Conservation (phyloP, 1,139 yeast species). For the Nematodospora anomalae region DNA sequence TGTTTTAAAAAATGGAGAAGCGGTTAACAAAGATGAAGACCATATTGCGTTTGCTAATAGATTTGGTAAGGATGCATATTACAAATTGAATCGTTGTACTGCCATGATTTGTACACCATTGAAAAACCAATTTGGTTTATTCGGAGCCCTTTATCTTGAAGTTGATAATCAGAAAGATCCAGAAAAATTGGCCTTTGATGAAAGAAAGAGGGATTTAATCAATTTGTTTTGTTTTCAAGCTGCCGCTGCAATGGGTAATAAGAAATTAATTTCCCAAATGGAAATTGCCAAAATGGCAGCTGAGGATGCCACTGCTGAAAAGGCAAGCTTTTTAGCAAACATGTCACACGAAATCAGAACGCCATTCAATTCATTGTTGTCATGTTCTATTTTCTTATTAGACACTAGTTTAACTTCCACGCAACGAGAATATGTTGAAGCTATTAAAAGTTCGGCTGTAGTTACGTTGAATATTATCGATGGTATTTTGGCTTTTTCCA, state of each 20-base stretch:
- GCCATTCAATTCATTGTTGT: slow-evolving; percentile 56
- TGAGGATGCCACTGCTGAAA: slow-evolving; percentile 60
- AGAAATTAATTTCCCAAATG: slow-evolving; percentile 49
- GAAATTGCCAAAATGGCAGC: slow-evolving; percentile 56
- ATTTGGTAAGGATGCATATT: slow-evolving; percentile 45
- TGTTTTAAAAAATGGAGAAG: slow-evolving; percentile 40
- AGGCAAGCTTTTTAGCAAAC: slow-evolving; percentile 58
- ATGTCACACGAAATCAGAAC: slow-evolving; percentile 63
- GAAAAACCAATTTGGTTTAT: slow-evolving; percentile 40
- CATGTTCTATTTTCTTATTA: slow-evolving; percentile 53
- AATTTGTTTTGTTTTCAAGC: slow-evolving; percentile 53
- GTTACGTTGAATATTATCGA: slow-evolving; percentile 56
- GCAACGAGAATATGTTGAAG: slow-evolving; percentile 56
- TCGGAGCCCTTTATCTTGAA: slow-evolving; percentile 54
- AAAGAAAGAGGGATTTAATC: slow-evolving; percentile 41
- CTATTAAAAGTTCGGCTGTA: slow-evolving; percentile 52
- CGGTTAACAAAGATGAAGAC: slow-evolving; percentile 40
- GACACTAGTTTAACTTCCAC: slow-evolving; percentile 49
- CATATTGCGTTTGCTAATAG: slow-evolving; percentile 34
- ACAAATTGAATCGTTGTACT: slow-evolving; percentile 31
- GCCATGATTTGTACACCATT: slow-evolving; percentile 51
- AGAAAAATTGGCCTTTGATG: slow-evolving; percentile 8
- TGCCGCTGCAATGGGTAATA: slow-evolving; percentile 53
- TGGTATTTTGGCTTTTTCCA: slow-evolving; percentile 57
- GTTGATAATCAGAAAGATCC: slow-evolving; percentile 4